Evolutionary conservation across 1,284 basidiomycete species (phyloP), one percentile per base, ranked within the genome.

Genomic region (Mycosarcoma mackinlayi): DNA sequence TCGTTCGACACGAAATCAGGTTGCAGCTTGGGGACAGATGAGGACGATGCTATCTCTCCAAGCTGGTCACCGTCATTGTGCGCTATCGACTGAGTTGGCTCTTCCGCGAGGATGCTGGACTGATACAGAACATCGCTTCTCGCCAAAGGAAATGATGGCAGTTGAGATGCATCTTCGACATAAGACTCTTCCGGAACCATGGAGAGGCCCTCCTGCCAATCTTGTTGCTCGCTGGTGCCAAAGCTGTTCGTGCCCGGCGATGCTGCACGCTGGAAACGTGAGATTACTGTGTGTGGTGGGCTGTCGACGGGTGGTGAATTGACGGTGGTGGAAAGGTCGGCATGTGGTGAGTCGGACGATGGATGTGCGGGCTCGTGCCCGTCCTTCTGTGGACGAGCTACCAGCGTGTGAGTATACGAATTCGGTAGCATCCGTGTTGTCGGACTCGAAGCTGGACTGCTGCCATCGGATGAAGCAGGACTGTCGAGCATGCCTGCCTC

Each of bases 401-500:
- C 18, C 13, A 41, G 14, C 6, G 33, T 37, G 10, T 39, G 41
- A 6, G 39, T 48, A n/a, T 33, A 13, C 2, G 49, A 48, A 14
- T 35, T 54, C 2, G 39, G 28, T 8, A 40, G 31, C 33, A 50
- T 34, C 3, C 62, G 42, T 4, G 56, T 31, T 3, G 41, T 51
- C 0, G 56, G 63, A n/a, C 63, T 66, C 3, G 41, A 23, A 21
- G 37, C 30, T 10, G 56, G 48, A 40, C 62, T 59, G 24, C 63
- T 66, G n/a, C 56, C 52, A 31, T 66, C 63, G 1, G 56, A 59
- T 3, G 45, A 49, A 11, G 52, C 21, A 8, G 63, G 63, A 25
- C 63, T 66, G 24, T 66, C 44, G 16, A 66, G 44, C 47, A 66
- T 51, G 6, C 63, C 63, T 1, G 63, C 63, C 39, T 66, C 63